Evolutionary conservation across 2,329 filamentous ascomycete species (phyloP).

Genomic region (Alternaria incomplexa): DNA sequence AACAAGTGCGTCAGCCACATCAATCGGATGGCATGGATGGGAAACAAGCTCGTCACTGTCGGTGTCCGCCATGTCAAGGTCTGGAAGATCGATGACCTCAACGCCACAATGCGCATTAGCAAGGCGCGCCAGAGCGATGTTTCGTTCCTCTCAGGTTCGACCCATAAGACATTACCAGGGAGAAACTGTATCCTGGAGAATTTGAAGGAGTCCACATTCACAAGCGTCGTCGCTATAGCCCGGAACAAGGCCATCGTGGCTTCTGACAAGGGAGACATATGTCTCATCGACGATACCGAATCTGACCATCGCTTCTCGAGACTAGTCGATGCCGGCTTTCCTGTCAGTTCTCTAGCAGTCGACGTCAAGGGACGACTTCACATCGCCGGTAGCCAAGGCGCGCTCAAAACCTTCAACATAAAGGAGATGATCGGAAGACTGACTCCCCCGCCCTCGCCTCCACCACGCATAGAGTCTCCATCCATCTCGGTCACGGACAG

Average conservation of each 20-base stretch:
- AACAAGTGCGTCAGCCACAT: conserved; percentile 93
- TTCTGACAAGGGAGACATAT: conserved; percentile 88
- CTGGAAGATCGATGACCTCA: conserved; percentile 80
- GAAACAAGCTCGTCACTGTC: conserved; percentile 80
- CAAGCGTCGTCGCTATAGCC: conserved; percentile 74
- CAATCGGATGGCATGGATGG: conserved; percentile 89
- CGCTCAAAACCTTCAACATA: conserved; percentile 56
- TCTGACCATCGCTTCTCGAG: conserved; percentile 73
- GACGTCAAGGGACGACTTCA: conserved; percentile 65
- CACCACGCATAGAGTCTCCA: conserved; percentile 42
- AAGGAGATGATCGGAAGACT: conserved; percentile 40
- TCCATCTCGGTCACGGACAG: conserved; percentile 33
- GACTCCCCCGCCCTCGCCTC: conserved; percentile 46
- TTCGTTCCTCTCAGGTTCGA: conserved; percentile 53
- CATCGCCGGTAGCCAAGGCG: conserved; percentile 71
- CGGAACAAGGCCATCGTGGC: conserved; percentile 80
- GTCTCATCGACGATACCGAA: conserved; percentile 78
- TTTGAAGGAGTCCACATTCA: conserved; percentile 84
- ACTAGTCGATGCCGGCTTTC: conserved; percentile 70
- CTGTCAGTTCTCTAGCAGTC: conserved; percentile 70
- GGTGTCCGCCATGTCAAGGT: conserved; percentile 92
- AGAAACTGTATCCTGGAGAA: conserved; percentile 86
- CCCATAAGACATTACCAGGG: conserved; percentile 73
- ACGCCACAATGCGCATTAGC: conserved; percentile 54
- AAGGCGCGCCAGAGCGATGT: conserved; percentile 44